A percentile compares a stretch with the other conserved stretches of the same genome.
Evolutionary conservation across 768 basidiomycete species (phyloP).

Genomic region (Cyclocybe aegerita): DNA sequence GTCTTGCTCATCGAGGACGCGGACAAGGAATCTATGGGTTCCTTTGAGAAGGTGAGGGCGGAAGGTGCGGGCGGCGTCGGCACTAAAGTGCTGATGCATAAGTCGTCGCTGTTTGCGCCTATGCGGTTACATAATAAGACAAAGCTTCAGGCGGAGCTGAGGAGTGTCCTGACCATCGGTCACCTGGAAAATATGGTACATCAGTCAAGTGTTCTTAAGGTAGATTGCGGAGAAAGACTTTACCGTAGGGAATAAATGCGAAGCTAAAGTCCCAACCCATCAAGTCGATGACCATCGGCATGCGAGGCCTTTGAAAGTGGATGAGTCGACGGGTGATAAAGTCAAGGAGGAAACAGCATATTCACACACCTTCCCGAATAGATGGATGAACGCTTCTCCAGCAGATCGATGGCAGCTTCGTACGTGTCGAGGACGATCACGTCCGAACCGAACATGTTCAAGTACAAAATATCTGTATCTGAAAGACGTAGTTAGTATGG

Average conservation of each 20-base stretch:
- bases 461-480: too few species aligned
- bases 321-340: not conserved
- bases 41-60: conserved; percentile 3
- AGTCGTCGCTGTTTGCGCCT: conserved; percentile 8
- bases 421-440: conserved; percentile 12
- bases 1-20: conserved; percentile 11
- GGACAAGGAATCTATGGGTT: conserved; percentile 7
- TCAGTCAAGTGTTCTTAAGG: too few species aligned
- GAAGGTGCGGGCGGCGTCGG: not conserved
- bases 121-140: not conserved
- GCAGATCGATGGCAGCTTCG: conserved; percentile 11
- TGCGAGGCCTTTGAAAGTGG: not conserved
- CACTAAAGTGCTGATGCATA: conserved; percentile 11
- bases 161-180: not conserved
- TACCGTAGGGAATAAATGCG: conserved; percentile 3
- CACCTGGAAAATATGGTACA: too few species aligned
- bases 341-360: not conserved
- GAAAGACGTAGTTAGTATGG: too few species aligned
- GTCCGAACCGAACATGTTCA: too few species aligned
- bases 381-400: conserved; percentile 15
- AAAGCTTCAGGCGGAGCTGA: not conserved
- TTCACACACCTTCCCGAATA: conserved; percentile 13
- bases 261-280: conserved; percentile 8
- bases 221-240: too few species aligned
- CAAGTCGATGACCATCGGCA: not conserved